Percentiles rank a stretch among this genome's conserved stretches.
These are phyloP conservation scores for Cordyceps cateniannulata DNA, from an alignment of 2,329 filamentous ascomycete genomes.

Conservation along the genomic window DNA sequence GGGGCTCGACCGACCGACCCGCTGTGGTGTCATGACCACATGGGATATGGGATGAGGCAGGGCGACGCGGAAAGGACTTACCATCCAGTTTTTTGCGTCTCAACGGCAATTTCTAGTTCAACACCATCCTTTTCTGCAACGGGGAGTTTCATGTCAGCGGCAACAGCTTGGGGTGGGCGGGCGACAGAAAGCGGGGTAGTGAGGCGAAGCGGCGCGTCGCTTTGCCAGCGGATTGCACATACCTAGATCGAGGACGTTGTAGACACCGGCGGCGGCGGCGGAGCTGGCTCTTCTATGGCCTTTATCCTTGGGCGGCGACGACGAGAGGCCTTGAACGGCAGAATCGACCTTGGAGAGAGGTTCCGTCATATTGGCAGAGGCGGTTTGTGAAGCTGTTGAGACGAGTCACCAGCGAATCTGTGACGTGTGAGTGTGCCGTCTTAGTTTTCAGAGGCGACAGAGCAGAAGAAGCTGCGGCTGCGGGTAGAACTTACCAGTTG, in stretches of 20 bases:
- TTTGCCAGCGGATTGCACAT: constrained; percentile 30
- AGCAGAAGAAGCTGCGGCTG: neutral
- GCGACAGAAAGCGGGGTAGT: constrained; percentile 2
- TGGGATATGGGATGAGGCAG: neutral
- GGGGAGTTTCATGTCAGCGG: neutral
- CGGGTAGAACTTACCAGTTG: constrained; percentile 2
- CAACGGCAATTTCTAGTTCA: constrained; percentile 65
- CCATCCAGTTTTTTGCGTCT: constrained; percentile 87
- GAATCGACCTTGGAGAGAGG: constrained; percentile 87
- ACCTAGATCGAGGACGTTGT: constrained; percentile 82
- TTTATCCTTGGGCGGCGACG: constrained; percentile 61
- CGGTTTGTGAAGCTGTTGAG: constrained; percentile 13
- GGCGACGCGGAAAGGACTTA: constrained; percentile 39
- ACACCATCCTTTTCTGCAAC: constrained; percentile 63
- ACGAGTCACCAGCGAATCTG: constrained; percentile 5
- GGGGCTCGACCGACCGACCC: neutral
- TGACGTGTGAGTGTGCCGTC: constrained; percentile 1
- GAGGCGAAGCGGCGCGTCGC: neutral
- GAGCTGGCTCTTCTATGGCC: constrained; percentile 67
- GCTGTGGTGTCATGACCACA: constrained; percentile 1
- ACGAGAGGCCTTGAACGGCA: constrained; percentile 71
- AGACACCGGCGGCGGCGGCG: constrained; percentile 56
- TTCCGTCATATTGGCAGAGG: constrained; percentile 31
- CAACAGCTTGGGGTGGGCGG: neutral
- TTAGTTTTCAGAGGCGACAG: neutral